Evolutionary conservation across 2,329 filamentous ascomycete genomes (phyloP), one percentile per base, ranked within the genome.

Genomic region (Chalara sp.): DNA sequence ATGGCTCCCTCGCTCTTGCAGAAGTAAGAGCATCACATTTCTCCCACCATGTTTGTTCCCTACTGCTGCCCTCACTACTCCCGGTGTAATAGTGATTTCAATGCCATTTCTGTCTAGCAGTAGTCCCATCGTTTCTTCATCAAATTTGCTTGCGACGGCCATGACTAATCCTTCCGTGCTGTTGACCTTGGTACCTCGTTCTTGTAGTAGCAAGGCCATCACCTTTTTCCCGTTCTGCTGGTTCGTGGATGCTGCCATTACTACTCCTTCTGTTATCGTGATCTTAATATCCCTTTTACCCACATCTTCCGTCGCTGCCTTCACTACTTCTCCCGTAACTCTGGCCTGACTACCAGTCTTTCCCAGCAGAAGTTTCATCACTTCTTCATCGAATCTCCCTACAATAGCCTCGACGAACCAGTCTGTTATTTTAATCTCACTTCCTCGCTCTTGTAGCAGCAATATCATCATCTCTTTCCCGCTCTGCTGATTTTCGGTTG

Each of bases 391-490:
- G n/a, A n/a, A n/a, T n/a, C n/a, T n/a, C n/a, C n/a, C n/a, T n/a
- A n/a, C 49, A 32, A 46, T 46, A 13, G 46, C 49, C n/a, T 39
- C n/a, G n/a, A 39, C 35, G 8, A 39, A 8, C 35, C n/a, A 8
- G 8, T 39, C 35, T 8, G 48, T 50, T 12, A 50, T 49, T 12
- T 44, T n/a, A 13, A 45, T 37, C 29, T 45, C 40, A 10, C 42
- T 28, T 28, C 46, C 35, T 29, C 32, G 5, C 32, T 21, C 29
- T 12, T 49, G 31, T 5, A 50, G 30, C 4, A 53, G 42, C 2
- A 53, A 35, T 21, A 6, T 32, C 47, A 53, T 46, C 6, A 53
- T 4, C n/a, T 46, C 42, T n/a, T n/a, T n/a, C n/a, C n/a, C n/a
- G n/a, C 30, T 50, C 40, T 5, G 32, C 33, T 35, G 11, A 43